phyloP scores from a whole-genome alignment of 768 basidiomycete species.

The Boletus patriciae region DNA sequence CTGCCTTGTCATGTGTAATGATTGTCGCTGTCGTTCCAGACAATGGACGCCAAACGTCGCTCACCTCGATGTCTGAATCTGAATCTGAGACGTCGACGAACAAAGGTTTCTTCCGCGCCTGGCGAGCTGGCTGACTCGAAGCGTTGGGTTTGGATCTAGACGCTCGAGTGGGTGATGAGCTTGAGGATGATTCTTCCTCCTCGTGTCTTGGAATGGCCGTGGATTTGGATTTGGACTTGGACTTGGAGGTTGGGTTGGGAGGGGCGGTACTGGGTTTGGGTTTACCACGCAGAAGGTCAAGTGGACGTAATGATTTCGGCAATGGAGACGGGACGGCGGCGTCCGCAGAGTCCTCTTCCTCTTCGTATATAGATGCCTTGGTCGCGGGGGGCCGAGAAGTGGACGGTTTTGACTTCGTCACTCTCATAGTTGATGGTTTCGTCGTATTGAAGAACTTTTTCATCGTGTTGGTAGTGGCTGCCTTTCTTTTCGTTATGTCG shows the following conservation, averaged over 20 bases:
- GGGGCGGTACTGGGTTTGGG: background rate
- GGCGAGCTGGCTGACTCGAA: background rate
- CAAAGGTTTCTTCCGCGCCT: constrained; percentile 12
- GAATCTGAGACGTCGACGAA: constrained; percentile 28
- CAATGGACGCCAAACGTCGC: constrained; percentile 3
- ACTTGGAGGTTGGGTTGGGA: background rate
- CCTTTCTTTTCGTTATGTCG: background rate
- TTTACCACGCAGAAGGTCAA: constrained; percentile 27
- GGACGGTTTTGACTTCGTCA: constrained; percentile 4
- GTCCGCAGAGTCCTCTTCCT: constrained; percentile 11
- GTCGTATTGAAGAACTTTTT: constrained; percentile 8
- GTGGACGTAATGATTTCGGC: constrained; percentile 24
- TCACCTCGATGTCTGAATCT: constrained; percentile 22
- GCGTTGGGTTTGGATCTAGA: background rate
- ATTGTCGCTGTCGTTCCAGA: background rate
- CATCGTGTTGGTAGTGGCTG: constrained; percentile 6
- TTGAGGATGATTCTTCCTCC: constrained; percentile 12
- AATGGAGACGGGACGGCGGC: background rate
- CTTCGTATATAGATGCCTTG: constrained; percentile 8
- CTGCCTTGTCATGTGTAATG: too few species aligned
- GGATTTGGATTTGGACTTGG: constrained; percentile 1
- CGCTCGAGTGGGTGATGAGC: background rate
- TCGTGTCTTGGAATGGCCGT: constrained; percentile 3
- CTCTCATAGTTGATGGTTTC: constrained; percentile 6
- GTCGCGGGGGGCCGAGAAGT: background rate